These are phyloP conservation scores for Diaporthe capsici DNA, from an alignment of 2,329 filamentous ascomycete genomes.

Conservation along the genomic window DNA sequence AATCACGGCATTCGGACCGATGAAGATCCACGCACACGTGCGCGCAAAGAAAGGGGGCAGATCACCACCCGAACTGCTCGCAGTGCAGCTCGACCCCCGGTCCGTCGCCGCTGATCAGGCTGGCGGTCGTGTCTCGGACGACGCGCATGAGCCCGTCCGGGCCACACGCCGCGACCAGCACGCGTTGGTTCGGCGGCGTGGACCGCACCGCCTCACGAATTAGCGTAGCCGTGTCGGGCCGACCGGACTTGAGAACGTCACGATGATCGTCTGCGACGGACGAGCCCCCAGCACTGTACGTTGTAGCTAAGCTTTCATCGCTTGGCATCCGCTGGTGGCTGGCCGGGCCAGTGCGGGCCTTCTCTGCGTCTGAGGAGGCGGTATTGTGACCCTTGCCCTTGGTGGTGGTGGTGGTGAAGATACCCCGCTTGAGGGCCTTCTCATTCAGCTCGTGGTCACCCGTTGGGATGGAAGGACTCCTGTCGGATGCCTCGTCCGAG, in stretches of 20 bases:
- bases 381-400: neutral
- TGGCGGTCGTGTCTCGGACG: conserved; percentile 61
- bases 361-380: conserved; percentile 30
- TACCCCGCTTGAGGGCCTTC: conserved; percentile 38
- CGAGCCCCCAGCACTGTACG: conserved; percentile 28
- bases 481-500: conserved; percentile 41
- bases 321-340: conserved; percentile 8
- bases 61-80: conserved; percentile 63
- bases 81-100: conserved; percentile 66
- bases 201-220: conserved; percentile 56
- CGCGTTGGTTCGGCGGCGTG: conserved; percentile 52
- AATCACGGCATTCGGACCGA: neutral
- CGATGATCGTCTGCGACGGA: conserved; percentile 41
- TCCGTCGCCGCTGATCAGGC: conserved; percentile 58
- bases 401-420: neutral
- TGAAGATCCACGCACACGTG: neutral
- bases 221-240: conserved; percentile 57
- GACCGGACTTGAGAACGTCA: conserved; percentile 53
- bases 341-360: neutral
- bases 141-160: conserved; percentile 59
- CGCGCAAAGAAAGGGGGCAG: neutral
- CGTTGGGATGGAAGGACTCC: conserved; percentile 20
- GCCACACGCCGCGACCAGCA: conserved; percentile 64
- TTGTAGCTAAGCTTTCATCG: conserved; percentile 16
- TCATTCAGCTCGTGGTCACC: conserved; percentile 42